Percentiles rank a stretch among this genome's conserved stretches.
Evolutionary conservation across 306 rosid species (phyloP).

Genomic region (Mucuna pruriens): DNA sequence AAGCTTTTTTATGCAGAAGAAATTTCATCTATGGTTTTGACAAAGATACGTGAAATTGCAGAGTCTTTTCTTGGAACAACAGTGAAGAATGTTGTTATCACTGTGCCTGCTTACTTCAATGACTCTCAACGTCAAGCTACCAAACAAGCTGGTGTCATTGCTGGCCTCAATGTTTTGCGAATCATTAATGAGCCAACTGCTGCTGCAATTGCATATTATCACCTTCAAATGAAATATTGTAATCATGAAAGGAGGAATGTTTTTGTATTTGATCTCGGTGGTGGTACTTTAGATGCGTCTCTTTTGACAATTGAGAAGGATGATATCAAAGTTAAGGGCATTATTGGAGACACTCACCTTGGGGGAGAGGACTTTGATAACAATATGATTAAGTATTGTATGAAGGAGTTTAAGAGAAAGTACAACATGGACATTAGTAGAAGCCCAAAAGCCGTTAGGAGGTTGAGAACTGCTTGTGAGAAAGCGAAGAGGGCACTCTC

Average conservation of each 20-base stretch:
- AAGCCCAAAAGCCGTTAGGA: slow-evolving; percentile 16
- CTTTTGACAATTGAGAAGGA: no score
- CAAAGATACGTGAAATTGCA: slow-evolving; percentile 67
- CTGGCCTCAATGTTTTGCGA: slow-evolving; percentile 18
- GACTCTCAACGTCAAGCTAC: slow-evolving; percentile 32
- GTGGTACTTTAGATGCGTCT: no score
- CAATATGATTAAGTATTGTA: slow-evolving; percentile 17
- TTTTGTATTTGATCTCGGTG: slow-evolving; percentile 30
- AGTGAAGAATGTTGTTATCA: slow-evolving; percentile 21
- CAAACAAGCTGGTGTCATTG: slow-evolving; percentile 28
- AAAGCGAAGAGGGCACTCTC: no score
- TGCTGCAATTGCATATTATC: slow-evolving; percentile 37
- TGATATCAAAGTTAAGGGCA: not conserved
- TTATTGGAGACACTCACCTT: not conserved
- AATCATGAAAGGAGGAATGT: not conserved
- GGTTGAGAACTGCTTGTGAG: not conserved
- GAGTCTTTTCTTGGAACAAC: slow-evolving; percentile 50
- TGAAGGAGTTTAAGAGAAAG: slow-evolving; percentile 16
- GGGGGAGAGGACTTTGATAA: slow-evolving; percentile 17
- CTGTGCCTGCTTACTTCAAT: slow-evolving; percentile 39
- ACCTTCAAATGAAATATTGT: not conserved
- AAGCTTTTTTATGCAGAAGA: slow-evolving; percentile 50
- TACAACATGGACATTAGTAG: not conserved
- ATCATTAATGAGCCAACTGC: slow-evolving; percentile 38
- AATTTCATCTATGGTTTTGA: slow-evolving; percentile 58